A percentile compares a stretch with the other conserved stretches of the same genome.
These are phyloP conservation scores for Tricholoma bakamatsutake DNA, from an alignment of 768 basidiomycete genomes.

Conservation along the genomic window DNA sequence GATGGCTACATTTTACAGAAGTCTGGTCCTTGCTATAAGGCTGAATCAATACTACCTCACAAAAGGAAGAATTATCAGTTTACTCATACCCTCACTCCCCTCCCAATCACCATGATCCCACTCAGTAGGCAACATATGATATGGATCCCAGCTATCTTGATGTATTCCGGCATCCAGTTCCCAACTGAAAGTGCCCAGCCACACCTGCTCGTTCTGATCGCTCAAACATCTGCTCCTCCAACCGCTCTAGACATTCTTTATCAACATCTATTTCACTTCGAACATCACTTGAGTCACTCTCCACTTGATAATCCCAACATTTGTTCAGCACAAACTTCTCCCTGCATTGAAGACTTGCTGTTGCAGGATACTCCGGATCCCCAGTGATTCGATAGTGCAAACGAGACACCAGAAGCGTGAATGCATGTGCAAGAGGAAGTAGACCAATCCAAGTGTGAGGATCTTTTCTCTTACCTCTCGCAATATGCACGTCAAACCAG, in stretches of 20 bases:
- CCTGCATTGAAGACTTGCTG: neutral
- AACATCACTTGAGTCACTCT: neutral
- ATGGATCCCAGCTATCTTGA: constrained; percentile 18
- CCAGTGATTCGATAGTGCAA: no score
- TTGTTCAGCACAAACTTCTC: neutral
- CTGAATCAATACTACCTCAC: neutral
- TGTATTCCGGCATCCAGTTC: constrained; percentile 19
- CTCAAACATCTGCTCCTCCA: constrained; percentile 24
- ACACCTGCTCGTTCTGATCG: constrained; percentile 13
- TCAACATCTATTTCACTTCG: constrained; percentile 18
- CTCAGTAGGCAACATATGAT: constrained; percentile 1
- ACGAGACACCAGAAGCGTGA: constrained; percentile 7
- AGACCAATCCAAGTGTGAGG: constrained; percentile 2
- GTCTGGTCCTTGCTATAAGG: neutral
- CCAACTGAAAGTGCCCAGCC: constrained; percentile 20
- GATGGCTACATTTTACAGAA: neutral
- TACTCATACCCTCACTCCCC: constrained; percentile 2
- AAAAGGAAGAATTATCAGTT: neutral
- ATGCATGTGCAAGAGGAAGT: constrained; percentile 1
- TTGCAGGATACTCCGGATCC: neutral
- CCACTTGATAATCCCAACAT: neutral
- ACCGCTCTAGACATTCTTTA: constrained; percentile 11
- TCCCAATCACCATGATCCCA: constrained; percentile 10
- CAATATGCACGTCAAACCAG: constrained; percentile 19
- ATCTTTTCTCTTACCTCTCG: neutral